Evolutionary conservation across 2,329 filamentous ascomycete genomes (phyloP), one percentile per base, ranked within the genome.

Genomic region (Ceratocystis lukuohia): DNA sequence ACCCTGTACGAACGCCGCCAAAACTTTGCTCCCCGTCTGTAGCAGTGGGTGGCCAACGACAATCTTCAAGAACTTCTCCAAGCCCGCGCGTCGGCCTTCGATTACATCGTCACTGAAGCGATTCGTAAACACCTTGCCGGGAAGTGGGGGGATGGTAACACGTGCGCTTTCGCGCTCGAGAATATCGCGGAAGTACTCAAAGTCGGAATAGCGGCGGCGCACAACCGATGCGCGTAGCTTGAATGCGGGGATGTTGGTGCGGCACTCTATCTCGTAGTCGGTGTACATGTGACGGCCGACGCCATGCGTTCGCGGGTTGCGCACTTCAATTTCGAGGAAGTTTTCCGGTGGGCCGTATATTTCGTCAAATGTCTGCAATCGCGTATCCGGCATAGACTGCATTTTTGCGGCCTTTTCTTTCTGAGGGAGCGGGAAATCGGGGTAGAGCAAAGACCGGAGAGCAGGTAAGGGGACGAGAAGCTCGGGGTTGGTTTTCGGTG

Each of bases 271-370:
- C 77, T 97, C 92, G 81, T 97, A 99, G 78, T 95, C 94, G 65
- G 94, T 99, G 81, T 97, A 97, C 91, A 96, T 96, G 79, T 86
- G 85, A 71, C 94, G 89, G 70, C 92, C 93, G 74, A 94, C 91
- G 75, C 95, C 94, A 77, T 96, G 91, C 33, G 92, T 96, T 78
- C 91, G 88, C 44, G 94, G 94, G 76, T 94, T 94, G 75, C 88
- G 88, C 72, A 97, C 91, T 82, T 99, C 94, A 70, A 99, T 96
- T 80, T 99, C 94, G 65, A 99, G 84, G 75, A 97, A 96, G 80
- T 99, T 99, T 82, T 99, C 94, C 5, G 94, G 94, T 61, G 93
- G 91, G 15, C 92, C 94, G 77, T 99, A 99, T 76, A 97, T 96
- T 82, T 99, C 94, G 78, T 99, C 94, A 75, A 96, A 97, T 74